A percentile compares a stretch with the other conserved stretches of the same genome.
Conservation (phyloP, 129 eudicot genomes). For the Escallonia rubra region DNA sequence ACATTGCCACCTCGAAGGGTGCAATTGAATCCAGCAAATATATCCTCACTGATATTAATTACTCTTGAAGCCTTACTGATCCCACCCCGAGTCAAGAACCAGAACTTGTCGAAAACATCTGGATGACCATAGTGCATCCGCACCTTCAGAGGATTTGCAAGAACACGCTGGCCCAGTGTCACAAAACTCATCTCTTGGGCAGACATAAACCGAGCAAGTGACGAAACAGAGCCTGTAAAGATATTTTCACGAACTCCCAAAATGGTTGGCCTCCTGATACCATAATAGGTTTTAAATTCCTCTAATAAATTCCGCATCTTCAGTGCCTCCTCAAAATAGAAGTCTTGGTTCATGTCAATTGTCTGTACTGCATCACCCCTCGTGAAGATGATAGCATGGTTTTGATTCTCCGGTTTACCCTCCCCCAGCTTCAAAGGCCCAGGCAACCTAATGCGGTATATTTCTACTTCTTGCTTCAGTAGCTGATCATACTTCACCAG, state of each 20-base stretch:
- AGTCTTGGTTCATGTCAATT: conserved; percentile 93
- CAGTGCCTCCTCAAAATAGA: conserved; percentile 82
- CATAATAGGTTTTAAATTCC: conserved; percentile 57
- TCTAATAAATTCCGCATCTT: conserved; percentile 87
- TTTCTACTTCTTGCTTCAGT: conserved; percentile 64
- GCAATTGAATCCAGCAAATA: conserved; percentile 87
- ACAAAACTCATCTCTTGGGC: conserved; percentile 93
- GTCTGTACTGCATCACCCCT: conserved; percentile 95
- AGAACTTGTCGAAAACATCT: conserved; percentile 86
- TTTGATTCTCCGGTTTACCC: conserved; percentile 96
- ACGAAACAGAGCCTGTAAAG: conserved; percentile 89
- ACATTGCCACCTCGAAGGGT: conserved; percentile 84
- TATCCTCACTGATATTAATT: conserved; percentile 89
- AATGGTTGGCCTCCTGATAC: conserved; percentile 82
- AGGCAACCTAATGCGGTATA: conserved; percentile 72
- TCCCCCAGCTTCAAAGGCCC: conserved; percentile 92
- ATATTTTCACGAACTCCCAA: conserved; percentile 91
- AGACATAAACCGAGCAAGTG: conserved; percentile 97
- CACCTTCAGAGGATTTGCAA: conserved; percentile 87
- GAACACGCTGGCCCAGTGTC: conserved; percentile 88
- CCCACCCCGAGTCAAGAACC: conserved; percentile 93
- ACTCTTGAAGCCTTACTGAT: conserved; percentile 81
- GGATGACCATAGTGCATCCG: conserved; percentile 99
- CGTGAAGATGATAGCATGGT: conserved; percentile 86
- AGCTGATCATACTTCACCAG: conserved; percentile 75